These are phyloP conservation scores for Gentiana macrophylla DNA, from an alignment of 257 asterid species.

Conservation along the genomic window DNA sequence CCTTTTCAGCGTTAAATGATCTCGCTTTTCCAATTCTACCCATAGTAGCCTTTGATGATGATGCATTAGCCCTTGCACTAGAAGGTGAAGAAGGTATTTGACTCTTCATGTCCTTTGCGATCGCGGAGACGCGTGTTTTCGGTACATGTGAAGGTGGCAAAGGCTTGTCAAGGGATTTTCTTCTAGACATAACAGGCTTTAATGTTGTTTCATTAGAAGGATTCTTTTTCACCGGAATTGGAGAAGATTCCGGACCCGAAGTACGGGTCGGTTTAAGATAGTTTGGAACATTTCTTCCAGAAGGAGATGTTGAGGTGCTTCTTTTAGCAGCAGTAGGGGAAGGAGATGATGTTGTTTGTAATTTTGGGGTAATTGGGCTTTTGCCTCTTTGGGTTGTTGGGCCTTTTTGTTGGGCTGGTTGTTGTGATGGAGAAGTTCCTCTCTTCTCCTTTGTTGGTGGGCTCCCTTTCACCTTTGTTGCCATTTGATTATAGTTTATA, in stretches of 20 bases:
- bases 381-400: constrained; percentile 11
- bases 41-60: constrained; percentile 15
- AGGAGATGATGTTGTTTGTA: constrained; percentile 7
- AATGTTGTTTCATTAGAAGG: constrained; percentile 7
- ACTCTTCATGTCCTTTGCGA: constrained; percentile 17
- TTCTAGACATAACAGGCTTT: constrained; percentile 20
- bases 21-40: constrained; percentile 30
- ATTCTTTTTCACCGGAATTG: constrained; percentile 20
- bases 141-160: constrained; percentile 26
- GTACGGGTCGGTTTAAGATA: constrained; percentile 43
- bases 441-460: constrained; percentile 41
- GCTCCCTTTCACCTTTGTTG: constrained; percentile 36
- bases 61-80: constrained; percentile 12
- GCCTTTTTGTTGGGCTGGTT: neutral
- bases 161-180: constrained; percentile 57
- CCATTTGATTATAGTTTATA: constrained; percentile 20
- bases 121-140: constrained; percentile 32
- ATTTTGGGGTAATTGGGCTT: constrained; percentile 20
- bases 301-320: constrained; percentile 13
- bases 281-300: constrained; percentile 29
- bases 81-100: constrained; percentile 28
- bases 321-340: neutral
- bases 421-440: constrained; percentile 32
- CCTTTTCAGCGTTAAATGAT: constrained; percentile 18
- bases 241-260: constrained; percentile 18